Percentiles rank a stretch among this genome's conserved stretches.
Conservation (phyloP, 768 basidiomycete genomes). For the Boletus coccyginus region DNA sequence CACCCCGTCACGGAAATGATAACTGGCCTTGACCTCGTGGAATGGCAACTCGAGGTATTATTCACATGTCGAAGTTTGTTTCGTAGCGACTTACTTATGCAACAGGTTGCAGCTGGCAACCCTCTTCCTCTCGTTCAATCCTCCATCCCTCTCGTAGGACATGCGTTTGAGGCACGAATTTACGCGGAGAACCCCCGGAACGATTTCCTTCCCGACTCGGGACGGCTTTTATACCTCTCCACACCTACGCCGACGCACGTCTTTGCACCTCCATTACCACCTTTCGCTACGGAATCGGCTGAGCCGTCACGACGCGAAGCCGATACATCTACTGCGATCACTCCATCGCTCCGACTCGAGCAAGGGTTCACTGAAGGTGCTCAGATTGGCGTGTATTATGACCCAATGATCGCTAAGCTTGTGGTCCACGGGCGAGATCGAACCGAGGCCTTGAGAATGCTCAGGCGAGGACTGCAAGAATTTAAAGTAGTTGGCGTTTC, state of each 20-base stretch:
- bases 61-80: neutral
- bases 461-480: conserved; percentile 78
- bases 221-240: conserved; percentile 74
- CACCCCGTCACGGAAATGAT: conserved; percentile 96
- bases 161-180: conserved; percentile 93
- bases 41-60: conserved; percentile 86
- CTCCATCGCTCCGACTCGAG: conserved; percentile 77
- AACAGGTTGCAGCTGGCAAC: conserved; percentile 84
- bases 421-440: conserved; percentile 86
- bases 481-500: conserved; percentile 90
- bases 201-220: conserved; percentile 91
- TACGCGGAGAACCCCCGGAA: conserved; percentile 95
- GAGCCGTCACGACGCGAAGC: conserved; percentile 23
- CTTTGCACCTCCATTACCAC: conserved; percentile 51
- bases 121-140: conserved; percentile 74
- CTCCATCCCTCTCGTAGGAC: conserved; percentile 82
- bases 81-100: neutral
- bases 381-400: conserved; percentile 85
- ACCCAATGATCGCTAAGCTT: conserved; percentile 90
- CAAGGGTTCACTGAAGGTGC: conserved; percentile 83
- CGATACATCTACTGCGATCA: conserved; percentile 27
- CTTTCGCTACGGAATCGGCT: conserved; percentile 26
- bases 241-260: conserved; percentile 71
- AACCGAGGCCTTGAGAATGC: conserved; percentile 76
- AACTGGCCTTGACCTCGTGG: conserved; percentile 89